Percentiles rank a stretch among this genome's conserved stretches.
Conservation (phyloP, 2,329 filamentous ascomycete species). For the Colletotrichum ledebouriae region DNA sequence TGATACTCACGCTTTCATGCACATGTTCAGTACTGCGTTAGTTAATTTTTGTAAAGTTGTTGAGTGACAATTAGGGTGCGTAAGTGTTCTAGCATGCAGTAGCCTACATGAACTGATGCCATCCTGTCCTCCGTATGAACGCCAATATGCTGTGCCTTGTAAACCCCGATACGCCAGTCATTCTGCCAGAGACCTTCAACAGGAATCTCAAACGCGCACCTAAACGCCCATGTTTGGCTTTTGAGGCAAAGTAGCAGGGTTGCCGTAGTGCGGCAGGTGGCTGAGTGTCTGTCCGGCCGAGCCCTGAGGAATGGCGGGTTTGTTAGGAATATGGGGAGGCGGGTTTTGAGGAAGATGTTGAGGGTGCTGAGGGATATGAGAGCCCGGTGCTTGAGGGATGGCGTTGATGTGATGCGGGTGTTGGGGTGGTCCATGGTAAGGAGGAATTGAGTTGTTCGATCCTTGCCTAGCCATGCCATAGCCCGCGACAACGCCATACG, state of each 20-base stretch:
- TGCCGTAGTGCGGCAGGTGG: conserved; percentile 70
- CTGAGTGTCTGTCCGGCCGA: conserved; percentile 61
- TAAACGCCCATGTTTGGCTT: conserved; percentile 63
- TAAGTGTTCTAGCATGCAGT: conserved; percentile 42
- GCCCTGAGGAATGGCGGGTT: conserved; percentile 59
- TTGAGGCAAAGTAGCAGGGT: conserved; percentile 71
- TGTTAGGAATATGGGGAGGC: conserved; percentile 59
- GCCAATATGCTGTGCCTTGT: conserved; percentile 40
- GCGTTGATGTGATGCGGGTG: conserved; percentile 58
- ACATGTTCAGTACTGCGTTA: conserved; percentile 16
- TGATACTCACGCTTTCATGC: conserved; percentile 43
- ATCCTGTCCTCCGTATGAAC: conserved; percentile 41
- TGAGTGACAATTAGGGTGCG: conserved; percentile 41
- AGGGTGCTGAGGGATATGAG: conserved; percentile 54
- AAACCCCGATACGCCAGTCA: conserved; percentile 36
- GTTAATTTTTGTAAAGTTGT: conserved; percentile 23
- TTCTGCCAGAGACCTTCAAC: conserved; percentile 38
- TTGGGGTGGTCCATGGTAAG: conserved; percentile 59
- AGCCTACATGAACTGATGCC: conserved; percentile 40
- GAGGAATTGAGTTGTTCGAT: conserved; percentile 66
- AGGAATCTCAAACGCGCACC: conserved; percentile 35
- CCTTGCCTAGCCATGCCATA: conserved; percentile 70
- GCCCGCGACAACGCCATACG: conserved; percentile 59
- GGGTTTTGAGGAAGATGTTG: conserved; percentile 60
- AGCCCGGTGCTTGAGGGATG: conserved; percentile 48